Conservation (phyloP, 2,329 filamentous ascomycete species). For the Colletotrichum spaethianum region DNA sequence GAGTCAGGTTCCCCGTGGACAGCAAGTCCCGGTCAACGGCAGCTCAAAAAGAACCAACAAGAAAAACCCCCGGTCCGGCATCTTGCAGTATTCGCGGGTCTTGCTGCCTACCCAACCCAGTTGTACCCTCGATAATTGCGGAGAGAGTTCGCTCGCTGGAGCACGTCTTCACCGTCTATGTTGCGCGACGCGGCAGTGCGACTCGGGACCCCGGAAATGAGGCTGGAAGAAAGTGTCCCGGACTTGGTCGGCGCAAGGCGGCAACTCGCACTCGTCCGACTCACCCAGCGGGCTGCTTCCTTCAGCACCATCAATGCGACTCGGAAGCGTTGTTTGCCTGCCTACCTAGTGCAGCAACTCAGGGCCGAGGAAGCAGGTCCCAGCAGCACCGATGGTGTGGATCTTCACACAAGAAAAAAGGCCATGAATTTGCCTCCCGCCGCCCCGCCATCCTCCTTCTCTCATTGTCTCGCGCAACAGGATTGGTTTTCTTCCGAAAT, state of each 20-base stretch:
- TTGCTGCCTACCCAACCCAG: not conserved
- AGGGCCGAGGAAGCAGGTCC: not conserved
- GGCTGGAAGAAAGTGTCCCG: not conserved
- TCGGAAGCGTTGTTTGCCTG: not conserved
- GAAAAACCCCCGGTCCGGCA: not conserved
- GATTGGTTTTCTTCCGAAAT: constrained; percentile 1
- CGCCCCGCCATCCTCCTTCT: constrained; percentile 29
- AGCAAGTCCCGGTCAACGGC: not conserved
- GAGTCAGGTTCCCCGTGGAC: constrained; percentile 14
- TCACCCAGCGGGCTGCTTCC: not conserved
- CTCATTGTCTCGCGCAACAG: constrained; percentile 25
- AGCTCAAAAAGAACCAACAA: too few species aligned
- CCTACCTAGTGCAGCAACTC: too few species aligned
- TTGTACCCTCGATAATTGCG: not conserved
- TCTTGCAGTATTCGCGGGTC: not conserved
- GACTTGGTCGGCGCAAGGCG: not conserved
- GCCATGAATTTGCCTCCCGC: constrained; percentile 9
- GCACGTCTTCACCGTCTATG: not conserved
- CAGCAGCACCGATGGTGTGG: not conserved
- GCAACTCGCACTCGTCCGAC: not conserved
- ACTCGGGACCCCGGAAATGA: not conserved
- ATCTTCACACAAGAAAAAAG: not conserved
- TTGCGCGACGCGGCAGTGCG: not conserved
- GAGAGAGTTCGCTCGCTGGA: not conserved
- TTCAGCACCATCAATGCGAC: not conserved